Percentiles rank a stretch among this genome's conserved stretches.
Conservation (phyloP, 495 filamentous ascomycete genomes). For the Podospora tetraspora region DNA sequence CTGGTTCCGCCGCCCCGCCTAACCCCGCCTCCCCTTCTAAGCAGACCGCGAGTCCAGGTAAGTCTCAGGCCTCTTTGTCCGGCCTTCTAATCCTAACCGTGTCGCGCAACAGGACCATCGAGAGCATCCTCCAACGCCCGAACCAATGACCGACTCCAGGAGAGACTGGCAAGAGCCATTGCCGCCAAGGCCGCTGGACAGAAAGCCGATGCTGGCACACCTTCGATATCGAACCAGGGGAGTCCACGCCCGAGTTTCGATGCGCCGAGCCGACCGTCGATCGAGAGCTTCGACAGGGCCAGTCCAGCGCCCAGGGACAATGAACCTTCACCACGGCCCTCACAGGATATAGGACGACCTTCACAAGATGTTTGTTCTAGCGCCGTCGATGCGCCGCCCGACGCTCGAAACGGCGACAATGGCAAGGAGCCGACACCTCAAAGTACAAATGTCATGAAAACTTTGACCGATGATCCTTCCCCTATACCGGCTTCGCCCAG, state of each 20-base stretch:
- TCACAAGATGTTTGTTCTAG: background rate
- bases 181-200: conserved; percentile 38
- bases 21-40: conserved; percentile 20
- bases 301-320: conserved; percentile 18
- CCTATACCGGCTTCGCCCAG: background rate
- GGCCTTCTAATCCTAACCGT: background rate
- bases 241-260: conserved; percentile 35
- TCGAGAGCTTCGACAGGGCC: conserved; percentile 21
- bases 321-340: conserved; percentile 13
- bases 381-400: background rate
- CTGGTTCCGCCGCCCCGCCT: conserved; percentile 7
- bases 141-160: conserved; percentile 74
- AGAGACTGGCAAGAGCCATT: conserved; percentile 65
- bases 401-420: background rate
- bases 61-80: conserved; percentile 6
- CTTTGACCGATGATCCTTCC: background rate
- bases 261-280: conserved; percentile 25
- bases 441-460: background rate
- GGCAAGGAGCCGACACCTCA: background rate
- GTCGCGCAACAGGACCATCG: conserved; percentile 30
- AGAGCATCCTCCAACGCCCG: conserved; percentile 51
- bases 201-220: conserved; percentile 15
- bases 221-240: conserved; percentile 21
- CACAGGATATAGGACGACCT: conserved; percentile 6
- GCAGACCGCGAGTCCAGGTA: background rate